phyloP scores from a whole-genome alignment of 306 rosid species.

The Cucurbita maxima region DNA sequence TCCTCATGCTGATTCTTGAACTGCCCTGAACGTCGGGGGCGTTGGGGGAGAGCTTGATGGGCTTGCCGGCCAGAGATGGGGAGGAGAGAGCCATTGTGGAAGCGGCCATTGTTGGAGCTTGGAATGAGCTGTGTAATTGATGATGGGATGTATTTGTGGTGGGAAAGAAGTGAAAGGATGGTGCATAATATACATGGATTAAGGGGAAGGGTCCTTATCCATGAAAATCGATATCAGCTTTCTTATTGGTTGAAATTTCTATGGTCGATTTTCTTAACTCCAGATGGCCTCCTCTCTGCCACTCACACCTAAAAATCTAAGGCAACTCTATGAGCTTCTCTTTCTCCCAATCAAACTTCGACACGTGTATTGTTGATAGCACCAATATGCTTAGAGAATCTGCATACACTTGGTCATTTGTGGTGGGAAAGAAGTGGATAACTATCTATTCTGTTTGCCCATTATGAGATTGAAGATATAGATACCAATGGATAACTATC shows the following conservation, averaged over 20 bases:
- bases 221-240: slow-evolving; percentile 9
- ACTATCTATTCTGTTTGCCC: too few relatives aligned
- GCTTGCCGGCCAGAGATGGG: slow-evolving; percentile 55
- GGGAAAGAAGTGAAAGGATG: neutral
- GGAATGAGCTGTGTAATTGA: neutral
- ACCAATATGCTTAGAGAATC: neutral
- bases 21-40: slow-evolving; percentile 16
- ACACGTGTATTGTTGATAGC: neutral
- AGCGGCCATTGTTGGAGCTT: slow-evolving; percentile 37
- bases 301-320: neutral
- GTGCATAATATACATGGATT: neutral
- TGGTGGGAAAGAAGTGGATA: too few relatives aligned
- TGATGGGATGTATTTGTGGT: neutral
- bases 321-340: too few relatives aligned
- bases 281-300: slow-evolving; percentile 11
- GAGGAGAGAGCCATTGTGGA: slow-evolving; percentile 78
- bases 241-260: slow-evolving; percentile 19
- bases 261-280: neutral
- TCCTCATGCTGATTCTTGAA: slow-evolving; percentile 49
- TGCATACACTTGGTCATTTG: neutral
- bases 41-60: slow-evolving; percentile 38
- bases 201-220: slow-evolving; percentile 20
- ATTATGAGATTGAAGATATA: slow-evolving; percentile 7
- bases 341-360: neutral
- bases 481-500: slow-evolving; percentile 21